Conservation (phyloP, 768 basidiomycete genomes). For the Podaxis sp. region DNA sequence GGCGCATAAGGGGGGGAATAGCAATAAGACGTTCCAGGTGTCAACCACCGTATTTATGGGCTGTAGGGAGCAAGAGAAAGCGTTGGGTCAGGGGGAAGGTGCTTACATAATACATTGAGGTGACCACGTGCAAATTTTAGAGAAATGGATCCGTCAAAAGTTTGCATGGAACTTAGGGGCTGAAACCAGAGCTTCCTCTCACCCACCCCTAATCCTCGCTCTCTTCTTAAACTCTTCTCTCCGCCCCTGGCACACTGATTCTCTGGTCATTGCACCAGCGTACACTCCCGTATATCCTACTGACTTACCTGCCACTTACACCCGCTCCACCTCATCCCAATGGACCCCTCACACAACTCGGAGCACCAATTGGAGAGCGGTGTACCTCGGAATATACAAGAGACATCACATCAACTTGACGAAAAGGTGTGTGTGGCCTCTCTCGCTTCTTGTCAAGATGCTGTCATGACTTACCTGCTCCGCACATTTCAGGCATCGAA, state of each 20-base stretch:
- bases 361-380: neutral
- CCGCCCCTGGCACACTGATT: neutral
- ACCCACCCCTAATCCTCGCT: slow-evolving; percentile 1
- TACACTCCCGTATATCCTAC: neutral
- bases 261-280: neutral
- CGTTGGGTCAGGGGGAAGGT: neutral
- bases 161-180: slow-evolving; percentile 11
- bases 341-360: neutral
- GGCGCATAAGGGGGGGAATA: neutral
- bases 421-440: neutral
- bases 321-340: neutral
- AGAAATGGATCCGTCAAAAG: slow-evolving; percentile 9
- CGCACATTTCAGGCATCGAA: slow-evolving; percentile 8
- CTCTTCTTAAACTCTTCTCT: slow-evolving; percentile 1
- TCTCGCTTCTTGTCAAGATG: neutral
- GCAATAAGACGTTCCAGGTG: neutral
- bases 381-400: neutral
- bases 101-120: slow-evolving; percentile 3
- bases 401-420: slow-evolving; percentile 1
- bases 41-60: neutral
- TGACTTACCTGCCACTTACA: neutral
- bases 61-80: neutral
- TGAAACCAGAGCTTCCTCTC: slow-evolving; percentile 9
- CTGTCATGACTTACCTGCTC: neutral
- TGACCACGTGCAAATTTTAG: slow-evolving; percentile 12